A percentile compares a stretch with the other conserved stretches of the same genome.
These are phyloP conservation scores for Colletotrichum sp. DNA, from an alignment of 2,329 filamentous ascomycete species.

Conservation along the genomic window DNA sequence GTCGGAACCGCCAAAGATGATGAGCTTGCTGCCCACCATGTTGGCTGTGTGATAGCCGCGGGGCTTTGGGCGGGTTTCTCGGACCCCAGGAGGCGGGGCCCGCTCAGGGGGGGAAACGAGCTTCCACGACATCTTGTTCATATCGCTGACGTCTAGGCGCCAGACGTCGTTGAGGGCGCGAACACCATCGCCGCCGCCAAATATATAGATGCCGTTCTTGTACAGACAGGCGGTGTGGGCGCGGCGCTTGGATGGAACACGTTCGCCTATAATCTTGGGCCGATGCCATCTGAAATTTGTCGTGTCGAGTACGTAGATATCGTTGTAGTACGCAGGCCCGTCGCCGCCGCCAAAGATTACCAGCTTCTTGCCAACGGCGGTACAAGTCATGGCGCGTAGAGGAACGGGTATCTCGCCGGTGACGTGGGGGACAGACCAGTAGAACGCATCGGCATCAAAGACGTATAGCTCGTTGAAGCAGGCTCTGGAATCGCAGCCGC, in stretches of 20 bases:
- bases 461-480: conserved; percentile 76
- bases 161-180: conserved; percentile 74
- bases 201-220: conserved; percentile 75
- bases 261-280: conserved; percentile 64
- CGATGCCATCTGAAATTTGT: conserved; percentile 71
- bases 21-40: conserved; percentile 74
- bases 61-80: conserved; percentile 61
- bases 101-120: conserved; percentile 59
- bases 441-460: conserved; percentile 72
- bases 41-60: conserved; percentile 76
- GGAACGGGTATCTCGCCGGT: conserved; percentile 69
- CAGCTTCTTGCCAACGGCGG: conserved; percentile 72
- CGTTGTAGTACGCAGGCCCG: conserved; percentile 74
- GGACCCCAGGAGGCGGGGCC: conserved; percentile 21
- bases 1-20: conserved; percentile 73
- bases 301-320: conserved; percentile 75
- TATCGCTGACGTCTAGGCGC: conserved; percentile 72
- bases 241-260: conserved; percentile 63
- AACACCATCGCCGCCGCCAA: conserved; percentile 74
- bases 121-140: conserved; percentile 72
- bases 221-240: conserved; percentile 76
- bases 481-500: conserved; percentile 68
- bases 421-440: conserved; percentile 70
- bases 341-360: conserved; percentile 74
- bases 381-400: conserved; percentile 74